Evolutionary conservation across 345 rosid species (phyloP), one percentile per base, ranked within the genome.

Genomic region (Arabidopsis arenosa): DNA sequence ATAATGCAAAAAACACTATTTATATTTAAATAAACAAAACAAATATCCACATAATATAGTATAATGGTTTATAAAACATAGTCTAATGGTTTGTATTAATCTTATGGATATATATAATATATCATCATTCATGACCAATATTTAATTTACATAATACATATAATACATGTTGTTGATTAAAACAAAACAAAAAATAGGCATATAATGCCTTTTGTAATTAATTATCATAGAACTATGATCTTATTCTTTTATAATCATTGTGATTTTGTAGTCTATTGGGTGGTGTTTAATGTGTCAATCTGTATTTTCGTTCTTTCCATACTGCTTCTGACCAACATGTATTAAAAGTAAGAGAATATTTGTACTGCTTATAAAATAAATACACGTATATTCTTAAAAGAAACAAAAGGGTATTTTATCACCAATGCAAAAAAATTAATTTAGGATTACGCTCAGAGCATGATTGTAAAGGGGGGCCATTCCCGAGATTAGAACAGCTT

Each of bases 371-470:
- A 17, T 44, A 64, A 23, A 23, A 63, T 51, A 51, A 17, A 53
- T 13, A 56, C 65, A 43, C 17, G 35, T 49, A 48, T 18, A 33
- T 36, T 3, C 32, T 58, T 5, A 2, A 1, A 18, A 5, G 1
- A 47, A n/a, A 49, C 17, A 66, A 10, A 33, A 33, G 44, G 17
- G 43, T 61, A 44, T 54, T 32, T 64, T 14, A 44, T 45, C 12
- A 75, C 21, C 59, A 66, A 9, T 55, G 52, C 44, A 43, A 36
- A 36, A 44, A 26, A 53, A 32, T 5, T 70, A 37, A 60, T 61
- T 48, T 60, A 65, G 59, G 83, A 75, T 87, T 58, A 77, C 59
- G 81, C 78, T 83, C 79, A 69, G 33, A 76, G 81, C 78, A 86
- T 79, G 80, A 79, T 82, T 79, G 81, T 81, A 66, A 55, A 70